Evolutionary conservation across 768 basidiomycete species (phyloP), one percentile per base, ranked within the genome.

Genomic region (Boletus rex-veris): DNA sequence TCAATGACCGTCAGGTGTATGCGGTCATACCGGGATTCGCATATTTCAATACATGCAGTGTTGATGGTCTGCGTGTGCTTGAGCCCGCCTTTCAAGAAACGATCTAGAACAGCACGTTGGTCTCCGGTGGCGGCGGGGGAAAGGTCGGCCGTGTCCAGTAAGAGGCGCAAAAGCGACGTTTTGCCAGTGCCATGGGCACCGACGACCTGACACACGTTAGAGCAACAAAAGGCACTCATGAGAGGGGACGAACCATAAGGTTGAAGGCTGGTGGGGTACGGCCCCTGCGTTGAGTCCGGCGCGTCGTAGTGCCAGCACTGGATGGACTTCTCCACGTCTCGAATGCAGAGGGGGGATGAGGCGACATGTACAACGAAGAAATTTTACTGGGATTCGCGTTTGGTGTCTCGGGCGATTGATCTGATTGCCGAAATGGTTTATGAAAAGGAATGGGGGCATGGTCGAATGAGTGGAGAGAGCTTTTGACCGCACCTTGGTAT

Each of bases 131-230:
- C 86, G 7, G 77, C 74, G 6, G 90, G 83, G 7, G 91, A 90
- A 39, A 90, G 77, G 62, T 91, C 89, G 30, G 90, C 88, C 14
- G 92, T 94, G 62, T 92, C 88, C 19, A 94, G 78, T 45, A 94
- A 75, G 40, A 93, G 76, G 19, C 88, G 84, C 38, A 93, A 74
- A 5, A 94, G 75, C 19, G 89, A 89, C 0, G 91, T 91, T 74
- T 94, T 93, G 48, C 92, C 92, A 3, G 88, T 90, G 58, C 88
- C 84, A 70, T 83, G 83, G 26, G 81, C 84, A 48, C 90, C 90
- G 30, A 83, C 88, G 44, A 92, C 88, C 90, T 92, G 58, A 11
- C 18, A 38, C 45, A 38, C 18, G 33, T 55, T 33, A 58, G 19
- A 61, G 51, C 33, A 15, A 53, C 33, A 28, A 35, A 38, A 24